Evolutionary conservation across 176 grass and related monocot species (phyloP).

Genomic region (Bonia amplexicaulis): DNA sequence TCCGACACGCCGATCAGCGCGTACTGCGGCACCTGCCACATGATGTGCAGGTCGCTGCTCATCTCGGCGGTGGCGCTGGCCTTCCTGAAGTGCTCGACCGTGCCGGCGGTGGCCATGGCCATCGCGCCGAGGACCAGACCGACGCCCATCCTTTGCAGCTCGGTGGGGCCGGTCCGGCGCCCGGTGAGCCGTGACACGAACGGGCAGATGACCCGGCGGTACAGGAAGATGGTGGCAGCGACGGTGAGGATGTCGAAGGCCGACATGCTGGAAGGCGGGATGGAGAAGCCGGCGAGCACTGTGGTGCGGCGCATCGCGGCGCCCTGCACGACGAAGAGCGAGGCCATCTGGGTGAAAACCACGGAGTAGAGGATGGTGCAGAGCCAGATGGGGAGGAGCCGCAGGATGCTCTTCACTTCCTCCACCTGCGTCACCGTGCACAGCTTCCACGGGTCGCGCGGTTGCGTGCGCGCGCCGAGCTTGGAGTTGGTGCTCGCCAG

Average conservation of each 20-base stretch:
- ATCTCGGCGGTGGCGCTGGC: background rate
- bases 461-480: background rate
- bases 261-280: slow-evolving; percentile 90
- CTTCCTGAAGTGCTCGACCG: slow-evolving; percentile 67
- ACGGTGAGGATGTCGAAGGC: slow-evolving; percentile 86
- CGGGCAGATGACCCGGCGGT: slow-evolving; percentile 58
- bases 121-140: slow-evolving; percentile 62
- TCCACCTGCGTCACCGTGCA: slow-evolving; percentile 94
- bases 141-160: slow-evolving; percentile 88
- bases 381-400: slow-evolving; percentile 88
- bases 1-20: slow-evolving; percentile 76
- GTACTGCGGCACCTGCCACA: slow-evolving; percentile 94
- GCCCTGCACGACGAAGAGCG: slow-evolving; percentile 92
- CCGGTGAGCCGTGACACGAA: slow-evolving; percentile 37
- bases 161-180: slow-evolving; percentile 31
- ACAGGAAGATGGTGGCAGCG: slow-evolving; percentile 70
- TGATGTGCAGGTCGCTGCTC: slow-evolving; percentile 66
- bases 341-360: slow-evolving; percentile 97
- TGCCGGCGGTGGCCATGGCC: slow-evolving; percentile 77
- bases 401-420: slow-evolving; percentile 82
- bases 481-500: slow-evolving; percentile 23
- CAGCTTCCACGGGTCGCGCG: slow-evolving; percentile 56
- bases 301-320: slow-evolving; percentile 67
- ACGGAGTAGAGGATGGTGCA: slow-evolving; percentile 98
- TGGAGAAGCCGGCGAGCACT: slow-evolving; percentile 36